Conservation (phyloP, 78 protist species). For the Dictyostelium intermedium region DNA sequence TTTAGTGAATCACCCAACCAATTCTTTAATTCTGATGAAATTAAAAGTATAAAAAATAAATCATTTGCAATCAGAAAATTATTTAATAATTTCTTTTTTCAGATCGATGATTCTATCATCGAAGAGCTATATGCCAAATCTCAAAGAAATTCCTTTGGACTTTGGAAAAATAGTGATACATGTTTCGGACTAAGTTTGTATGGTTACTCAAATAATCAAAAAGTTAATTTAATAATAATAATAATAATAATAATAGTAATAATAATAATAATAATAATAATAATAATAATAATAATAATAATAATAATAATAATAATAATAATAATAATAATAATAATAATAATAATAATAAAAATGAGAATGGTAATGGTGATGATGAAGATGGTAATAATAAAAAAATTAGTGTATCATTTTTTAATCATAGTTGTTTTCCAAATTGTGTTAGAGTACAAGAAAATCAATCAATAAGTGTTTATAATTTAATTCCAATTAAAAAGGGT, state of each 20-base stretch:
- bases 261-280: too few relatives aligned
- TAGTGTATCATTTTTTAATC: constrained; percentile 44
- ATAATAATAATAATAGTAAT: too few relatives aligned
- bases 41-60: constrained; percentile 1
- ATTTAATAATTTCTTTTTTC: neutral
- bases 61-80: neutral
- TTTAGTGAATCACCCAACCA: neutral
- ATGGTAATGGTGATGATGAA: neutral
- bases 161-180: constrained; percentile 28
- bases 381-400: neutral
- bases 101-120: neutral
- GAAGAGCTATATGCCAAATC: constrained; percentile 23
- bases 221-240: too few relatives aligned
- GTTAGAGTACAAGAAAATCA: constrained; percentile 20
- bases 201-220: neutral
- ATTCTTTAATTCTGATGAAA: neutral
- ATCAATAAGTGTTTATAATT: neutral
- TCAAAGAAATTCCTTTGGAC: constrained; percentile 46
- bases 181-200: constrained; percentile 37
- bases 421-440: constrained; percentile 57
- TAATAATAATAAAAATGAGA: too few relatives aligned
- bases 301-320: too few relatives aligned
- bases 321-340: too few relatives aligned
- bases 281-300: neutral
- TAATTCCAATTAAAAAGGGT: neutral